Conservation (phyloP, 2,329 filamentous ascomycete genomes). For the Botryotinia narcissicola region DNA sequence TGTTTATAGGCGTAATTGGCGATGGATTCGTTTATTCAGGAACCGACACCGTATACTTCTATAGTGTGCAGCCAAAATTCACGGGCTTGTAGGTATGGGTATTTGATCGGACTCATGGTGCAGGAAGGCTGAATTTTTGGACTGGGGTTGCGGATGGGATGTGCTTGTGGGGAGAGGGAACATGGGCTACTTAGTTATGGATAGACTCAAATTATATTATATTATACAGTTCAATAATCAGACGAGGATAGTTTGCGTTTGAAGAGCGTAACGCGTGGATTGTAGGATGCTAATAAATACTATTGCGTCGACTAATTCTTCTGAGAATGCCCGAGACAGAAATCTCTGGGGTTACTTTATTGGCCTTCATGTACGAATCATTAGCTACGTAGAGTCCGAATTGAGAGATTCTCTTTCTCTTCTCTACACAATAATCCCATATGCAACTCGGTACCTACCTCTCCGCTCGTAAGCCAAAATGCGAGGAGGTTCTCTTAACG, state of each 20-base stretch:
- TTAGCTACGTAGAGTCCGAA: not conserved
- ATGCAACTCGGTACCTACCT: not conserved
- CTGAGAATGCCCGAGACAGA: not conserved
- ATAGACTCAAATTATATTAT: slow-evolving; percentile 6
- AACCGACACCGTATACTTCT: not conserved
- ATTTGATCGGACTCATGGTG: slow-evolving; percentile 6
- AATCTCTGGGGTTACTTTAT: not conserved
- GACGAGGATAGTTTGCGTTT: not conserved
- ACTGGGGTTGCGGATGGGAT: not conserved
- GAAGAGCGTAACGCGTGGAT: not conserved
- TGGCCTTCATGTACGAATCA: not conserved
- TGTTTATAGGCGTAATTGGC: slow-evolving; percentile 12
- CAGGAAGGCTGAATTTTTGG: slow-evolving; percentile 1
- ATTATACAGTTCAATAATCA: not conserved
- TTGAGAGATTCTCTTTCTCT: not conserved
- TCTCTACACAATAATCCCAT: not conserved
- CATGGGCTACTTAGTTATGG: not conserved
- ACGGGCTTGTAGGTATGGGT: slow-evolving; percentile 4
- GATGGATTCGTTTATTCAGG: not conserved
- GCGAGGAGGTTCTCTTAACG: not conserved
- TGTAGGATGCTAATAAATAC: not conserved
- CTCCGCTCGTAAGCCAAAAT: not conserved
- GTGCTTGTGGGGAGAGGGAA: not conserved
- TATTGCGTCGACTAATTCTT: not conserved
- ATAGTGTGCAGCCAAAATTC: not conserved